These are phyloP conservation scores for Zygosaccharomyces pseudobailii DNA, from an alignment of 1,139 yeast species.

Conservation along the genomic window DNA sequence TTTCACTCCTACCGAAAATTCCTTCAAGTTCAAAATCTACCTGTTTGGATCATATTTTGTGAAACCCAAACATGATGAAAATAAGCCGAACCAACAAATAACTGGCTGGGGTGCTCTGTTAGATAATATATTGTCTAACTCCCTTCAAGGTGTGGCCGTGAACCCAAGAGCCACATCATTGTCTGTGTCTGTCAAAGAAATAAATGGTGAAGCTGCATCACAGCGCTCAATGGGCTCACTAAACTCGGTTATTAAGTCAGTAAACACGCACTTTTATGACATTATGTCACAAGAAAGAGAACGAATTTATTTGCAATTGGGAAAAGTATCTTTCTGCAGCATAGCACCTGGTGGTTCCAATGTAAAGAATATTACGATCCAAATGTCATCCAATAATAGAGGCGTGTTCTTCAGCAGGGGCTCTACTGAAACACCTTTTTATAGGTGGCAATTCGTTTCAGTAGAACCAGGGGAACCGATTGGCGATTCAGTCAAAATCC, in stretches of 20 bases:
- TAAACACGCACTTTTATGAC: constrained; percentile 60
- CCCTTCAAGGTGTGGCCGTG: constrained; percentile 72
- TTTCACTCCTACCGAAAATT: constrained; percentile 49
- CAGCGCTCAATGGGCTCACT: constrained; percentile 41
- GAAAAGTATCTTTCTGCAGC: constrained; percentile 39
- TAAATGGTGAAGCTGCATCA: constrained; percentile 45
- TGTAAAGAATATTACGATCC: constrained; percentile 42
- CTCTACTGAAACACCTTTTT: constrained; percentile 52
- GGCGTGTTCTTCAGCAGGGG: constrained; percentile 59
- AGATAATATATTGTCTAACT: constrained; percentile 73
- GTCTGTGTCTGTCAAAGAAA: constrained; percentile 68
- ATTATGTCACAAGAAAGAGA: constrained; percentile 59
- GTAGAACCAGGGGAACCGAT: constrained; percentile 68
- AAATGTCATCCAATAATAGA: constrained; percentile 42
- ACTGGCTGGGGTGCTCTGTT: constrained; percentile 89
- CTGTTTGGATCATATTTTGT: constrained; percentile 65
- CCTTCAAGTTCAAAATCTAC: constrained; percentile 68
- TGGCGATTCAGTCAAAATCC: constrained; percentile 63
- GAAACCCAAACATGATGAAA: constrained; percentile 1
- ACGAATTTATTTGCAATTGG: constrained; percentile 54
- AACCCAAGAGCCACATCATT: constrained; percentile 78
- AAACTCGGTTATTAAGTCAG: constrained; percentile 41
- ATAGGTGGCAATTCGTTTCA: constrained; percentile 72
- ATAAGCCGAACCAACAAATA: constrained; percentile 40
- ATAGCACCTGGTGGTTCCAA: constrained; percentile 23